These are phyloP conservation scores for Lumnitzera littorea DNA, from an alignment of 345 rosid genomes.

Conservation along the genomic window DNA sequence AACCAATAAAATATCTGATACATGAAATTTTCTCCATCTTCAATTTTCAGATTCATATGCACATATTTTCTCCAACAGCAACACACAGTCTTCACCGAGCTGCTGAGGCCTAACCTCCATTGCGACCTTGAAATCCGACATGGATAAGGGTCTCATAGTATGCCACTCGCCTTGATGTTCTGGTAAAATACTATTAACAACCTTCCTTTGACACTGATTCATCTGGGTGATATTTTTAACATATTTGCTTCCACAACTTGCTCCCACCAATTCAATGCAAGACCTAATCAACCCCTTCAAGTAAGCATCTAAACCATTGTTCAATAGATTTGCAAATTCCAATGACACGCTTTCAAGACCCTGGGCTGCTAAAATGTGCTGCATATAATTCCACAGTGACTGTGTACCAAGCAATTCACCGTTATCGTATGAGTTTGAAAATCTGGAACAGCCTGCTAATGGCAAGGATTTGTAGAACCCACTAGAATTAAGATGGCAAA, in stretches of 20 bases:
- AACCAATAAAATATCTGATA: no score
- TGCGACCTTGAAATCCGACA: slow-evolving; percentile 26
- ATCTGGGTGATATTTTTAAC: slow-evolving; percentile 9
- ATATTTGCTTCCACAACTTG: slow-evolving; percentile 17
- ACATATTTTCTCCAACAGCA: slow-evolving; percentile 39
- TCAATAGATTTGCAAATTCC: slow-evolving; percentile 37
- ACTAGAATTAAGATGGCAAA: slow-evolving; percentile 22
- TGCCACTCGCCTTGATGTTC: slow-evolving; percentile 16
- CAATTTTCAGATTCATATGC: slow-evolving; percentile 1
- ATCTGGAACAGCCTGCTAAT: slow-evolving; percentile 9
- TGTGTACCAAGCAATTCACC: slow-evolving; percentile 29
- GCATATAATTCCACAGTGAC: slow-evolving; percentile 31
- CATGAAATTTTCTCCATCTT: no score
- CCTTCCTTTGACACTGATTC: slow-evolving; percentile 17
- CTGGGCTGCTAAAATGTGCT: slow-evolving; percentile 27
- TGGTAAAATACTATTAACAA: slow-evolving; percentile 23
- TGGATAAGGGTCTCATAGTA: slow-evolving; percentile 9
- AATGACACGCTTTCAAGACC: slow-evolving; percentile 37
- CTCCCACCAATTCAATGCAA: slow-evolving; percentile 27
- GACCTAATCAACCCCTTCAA: slow-evolving; percentile 36
- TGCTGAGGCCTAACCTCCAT: slow-evolving; percentile 45
- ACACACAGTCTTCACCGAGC: slow-evolving; percentile 45
- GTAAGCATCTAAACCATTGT: slow-evolving; percentile 28
- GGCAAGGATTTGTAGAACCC: slow-evolving; percentile 14
- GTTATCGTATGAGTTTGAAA: slow-evolving; percentile 16